phyloP scores from a whole-genome alignment of 2,329 filamentous ascomycete genomes.

The Akanthomyces lecanii region DNA sequence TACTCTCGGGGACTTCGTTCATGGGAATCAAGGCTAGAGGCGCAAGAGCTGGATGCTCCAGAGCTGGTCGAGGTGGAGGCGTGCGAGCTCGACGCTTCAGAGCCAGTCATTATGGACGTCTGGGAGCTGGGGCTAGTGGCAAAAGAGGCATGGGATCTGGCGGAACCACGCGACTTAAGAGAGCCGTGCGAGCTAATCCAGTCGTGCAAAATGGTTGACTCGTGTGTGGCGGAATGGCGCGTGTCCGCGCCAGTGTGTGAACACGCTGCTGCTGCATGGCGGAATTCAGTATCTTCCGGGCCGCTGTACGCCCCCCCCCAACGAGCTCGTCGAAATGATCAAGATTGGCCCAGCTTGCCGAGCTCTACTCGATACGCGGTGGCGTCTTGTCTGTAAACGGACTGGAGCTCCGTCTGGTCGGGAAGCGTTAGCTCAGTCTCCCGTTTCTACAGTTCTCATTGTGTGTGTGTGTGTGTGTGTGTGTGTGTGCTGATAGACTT shows the following conservation, averaged over 20 bases:
- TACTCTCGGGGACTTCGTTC: background rate
- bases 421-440: background rate
- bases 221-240: background rate
- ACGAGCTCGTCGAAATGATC: constrained; percentile 26
- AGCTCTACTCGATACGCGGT: constrained; percentile 40
- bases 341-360: constrained; percentile 30
- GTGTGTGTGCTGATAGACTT: constrained; percentile 37
- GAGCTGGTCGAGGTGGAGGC: background rate
- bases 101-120: background rate
- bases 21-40: background rate
- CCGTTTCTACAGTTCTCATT: background rate
- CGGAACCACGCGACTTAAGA: too few relatives aligned
- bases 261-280: background rate
- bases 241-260: background rate
- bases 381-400: constrained; percentile 38
- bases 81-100: background rate
- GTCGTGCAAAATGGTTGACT: too few relatives aligned
- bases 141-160: too few relatives aligned
- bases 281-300: background rate
- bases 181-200: too few relatives aligned
- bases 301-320: background rate
- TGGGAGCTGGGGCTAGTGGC: background rate
- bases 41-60: background rate
- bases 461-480: too few relatives aligned
- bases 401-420: constrained; percentile 34